phyloP scores from a whole-genome alignment of 1,139 yeast genomes.

The Taiozyma sp. region DNA sequence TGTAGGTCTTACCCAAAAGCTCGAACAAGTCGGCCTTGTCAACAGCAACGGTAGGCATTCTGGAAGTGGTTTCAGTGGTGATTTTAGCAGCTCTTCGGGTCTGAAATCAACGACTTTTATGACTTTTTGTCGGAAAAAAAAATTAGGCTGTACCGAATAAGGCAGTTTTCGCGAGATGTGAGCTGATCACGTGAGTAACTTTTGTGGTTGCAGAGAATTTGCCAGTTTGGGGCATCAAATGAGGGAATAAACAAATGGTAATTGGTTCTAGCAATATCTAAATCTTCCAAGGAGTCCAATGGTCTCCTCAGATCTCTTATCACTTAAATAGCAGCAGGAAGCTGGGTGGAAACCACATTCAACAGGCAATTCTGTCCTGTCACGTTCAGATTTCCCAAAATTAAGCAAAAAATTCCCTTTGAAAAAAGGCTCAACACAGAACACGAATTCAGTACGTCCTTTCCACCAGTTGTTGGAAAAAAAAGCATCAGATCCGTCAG shows the following conservation, averaged over 20 bases:
- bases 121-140: background rate
- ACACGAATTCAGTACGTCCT: background rate
- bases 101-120: background rate
- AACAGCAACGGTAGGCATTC: conserved; percentile 94
- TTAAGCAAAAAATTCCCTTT: background rate
- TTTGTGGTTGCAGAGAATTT: background rate
- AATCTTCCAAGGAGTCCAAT: too few species aligned
- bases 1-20: conserved; percentile 66
- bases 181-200: background rate
- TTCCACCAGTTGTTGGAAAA: background rate
- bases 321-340: background rate
- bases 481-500: background rate
- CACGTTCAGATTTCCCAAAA: background rate
- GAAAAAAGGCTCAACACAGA: background rate
- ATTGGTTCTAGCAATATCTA: background rate
- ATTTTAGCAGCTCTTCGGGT: background rate
- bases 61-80: conserved; percentile 4
- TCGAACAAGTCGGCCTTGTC: conserved; percentile 89
- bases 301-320: background rate
- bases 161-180: background rate
- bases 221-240: background rate
- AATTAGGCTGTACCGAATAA: background rate
- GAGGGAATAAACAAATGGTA: background rate
- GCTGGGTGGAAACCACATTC: background rate
- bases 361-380: background rate